A percentile compares a stretch with the other conserved stretches of the same genome.
phyloP scores from a whole-genome alignment of 371 early-diverging fungal genomes.

The Lichtheimia hyalospora region DNA sequence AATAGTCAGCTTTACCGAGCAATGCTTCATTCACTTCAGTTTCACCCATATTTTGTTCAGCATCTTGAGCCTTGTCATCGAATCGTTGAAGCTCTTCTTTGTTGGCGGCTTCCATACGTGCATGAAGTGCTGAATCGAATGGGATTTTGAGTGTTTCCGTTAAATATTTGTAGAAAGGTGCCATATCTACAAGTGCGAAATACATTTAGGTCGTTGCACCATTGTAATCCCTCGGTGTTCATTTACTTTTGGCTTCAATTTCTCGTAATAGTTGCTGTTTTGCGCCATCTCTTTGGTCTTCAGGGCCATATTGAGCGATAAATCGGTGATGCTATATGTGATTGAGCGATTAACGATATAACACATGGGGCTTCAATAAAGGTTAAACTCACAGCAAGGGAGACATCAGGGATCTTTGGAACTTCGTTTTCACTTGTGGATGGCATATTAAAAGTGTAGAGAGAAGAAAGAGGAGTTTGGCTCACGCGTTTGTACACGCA shows the following conservation, averaged over 20 bases:
- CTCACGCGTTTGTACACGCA: neutral
- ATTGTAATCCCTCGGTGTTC: neutral
- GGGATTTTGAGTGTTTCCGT: slow-evolving; percentile 65
- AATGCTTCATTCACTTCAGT: slow-evolving; percentile 92
- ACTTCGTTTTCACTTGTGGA: slow-evolving; percentile 51
- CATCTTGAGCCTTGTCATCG: slow-evolving; percentile 85
- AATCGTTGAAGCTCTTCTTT: slow-evolving; percentile 72
- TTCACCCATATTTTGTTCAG: slow-evolving; percentile 90
- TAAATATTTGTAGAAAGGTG: slow-evolving; percentile 74
- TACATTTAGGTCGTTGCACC: neutral
- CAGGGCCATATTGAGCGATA: slow-evolving; percentile 68
- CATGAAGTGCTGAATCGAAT: slow-evolving; percentile 53
- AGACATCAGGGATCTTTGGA: slow-evolving; percentile 79
- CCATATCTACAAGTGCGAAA: slow-evolving; percentile 69
- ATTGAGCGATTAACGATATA: neutral
- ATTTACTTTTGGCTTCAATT: slow-evolving; percentile 75
- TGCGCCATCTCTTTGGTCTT: slow-evolving; percentile 58
- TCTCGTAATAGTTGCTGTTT: slow-evolving; percentile 58
- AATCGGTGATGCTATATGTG: slow-evolving; percentile 66
- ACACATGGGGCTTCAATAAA: neutral
- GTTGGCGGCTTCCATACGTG: slow-evolving; percentile 67
- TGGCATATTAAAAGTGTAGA: neutral
- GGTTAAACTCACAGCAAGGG: slow-evolving; percentile 45
- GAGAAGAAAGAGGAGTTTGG: neutral
- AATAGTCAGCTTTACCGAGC: slow-evolving; percentile 89